Evolutionary conservation across 192 early-diverging fungal species (phyloP).

Genomic region (Chytriomyces hyalinus): DNA sequence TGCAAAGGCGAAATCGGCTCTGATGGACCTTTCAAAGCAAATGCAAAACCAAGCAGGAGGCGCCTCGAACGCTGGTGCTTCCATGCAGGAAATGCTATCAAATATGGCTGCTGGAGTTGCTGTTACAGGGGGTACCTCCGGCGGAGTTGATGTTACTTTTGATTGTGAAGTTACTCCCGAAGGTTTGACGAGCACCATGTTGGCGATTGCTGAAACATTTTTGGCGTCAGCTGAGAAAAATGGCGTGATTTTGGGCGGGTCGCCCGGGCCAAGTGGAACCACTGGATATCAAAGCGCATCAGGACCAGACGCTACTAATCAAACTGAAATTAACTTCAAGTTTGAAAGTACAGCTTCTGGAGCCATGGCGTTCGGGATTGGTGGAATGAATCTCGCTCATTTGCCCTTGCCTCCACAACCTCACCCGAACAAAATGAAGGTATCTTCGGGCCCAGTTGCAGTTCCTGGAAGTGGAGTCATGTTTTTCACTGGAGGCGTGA

Average conservation of each 20-base stretch:
- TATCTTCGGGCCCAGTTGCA: neutral
- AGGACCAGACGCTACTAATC: neutral
- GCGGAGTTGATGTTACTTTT: slow-evolving; percentile 7
- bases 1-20: too few relatives aligned
- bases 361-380: neutral
- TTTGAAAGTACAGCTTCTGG: neutral
- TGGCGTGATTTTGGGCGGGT: neutral
- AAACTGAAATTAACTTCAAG: neutral
- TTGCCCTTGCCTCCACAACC: neutral
- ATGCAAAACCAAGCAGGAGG: neutral
- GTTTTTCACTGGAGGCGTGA: neutral
- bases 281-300: too few relatives aligned
- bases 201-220: slow-evolving; percentile 34
- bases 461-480: neutral
- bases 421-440: neutral
- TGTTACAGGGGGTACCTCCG: neutral
- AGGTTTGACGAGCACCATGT: slow-evolving; percentile 19
- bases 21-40: too few relatives aligned
- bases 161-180: slow-evolving; percentile 31
- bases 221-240: slow-evolving; percentile 10
- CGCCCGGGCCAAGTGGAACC: neutral
- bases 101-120: neutral
- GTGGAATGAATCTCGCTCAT: neutral
- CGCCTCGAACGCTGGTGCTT: neutral
- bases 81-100: neutral